Percentiles rank a stretch among this genome's conserved stretches.
phyloP scores from a whole-genome alignment of 2,329 filamentous ascomycete species.

The Calonectria fujianensis region DNA sequence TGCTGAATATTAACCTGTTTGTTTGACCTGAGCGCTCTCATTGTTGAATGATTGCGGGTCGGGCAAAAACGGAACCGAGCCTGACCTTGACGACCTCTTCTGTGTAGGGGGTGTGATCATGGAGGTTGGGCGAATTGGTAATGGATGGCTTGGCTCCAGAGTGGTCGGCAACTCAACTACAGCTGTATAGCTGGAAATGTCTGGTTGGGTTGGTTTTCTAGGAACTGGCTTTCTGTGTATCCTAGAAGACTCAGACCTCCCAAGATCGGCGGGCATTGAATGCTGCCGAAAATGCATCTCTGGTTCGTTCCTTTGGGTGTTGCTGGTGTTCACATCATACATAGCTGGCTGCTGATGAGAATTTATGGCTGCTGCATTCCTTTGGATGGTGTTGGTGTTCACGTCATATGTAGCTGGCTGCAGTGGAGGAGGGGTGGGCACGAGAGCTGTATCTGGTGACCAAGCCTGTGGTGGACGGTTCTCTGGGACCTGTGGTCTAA shows the following conservation, averaged over 20 bases:
- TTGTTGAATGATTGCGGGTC: not conserved
- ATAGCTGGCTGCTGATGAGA: not conserved
- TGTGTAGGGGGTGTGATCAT: not conserved
- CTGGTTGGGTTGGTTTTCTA: not conserved
- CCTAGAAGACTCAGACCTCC: not conserved
- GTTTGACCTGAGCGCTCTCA: not conserved
- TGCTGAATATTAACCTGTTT: not conserved
- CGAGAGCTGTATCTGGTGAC: not conserved
- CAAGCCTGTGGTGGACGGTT: not conserved
- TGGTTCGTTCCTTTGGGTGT: no score
- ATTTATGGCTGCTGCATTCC: no score
- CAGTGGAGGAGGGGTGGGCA: not conserved
- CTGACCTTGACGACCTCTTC: not conserved
- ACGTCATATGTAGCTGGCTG: not conserved
- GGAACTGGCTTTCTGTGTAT: constrained; percentile 1
- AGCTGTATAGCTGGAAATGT: not conserved
- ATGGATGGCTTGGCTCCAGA: not conserved
- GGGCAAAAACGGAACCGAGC: not conserved
- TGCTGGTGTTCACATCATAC: not conserved
- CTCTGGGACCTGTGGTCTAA: not conserved
- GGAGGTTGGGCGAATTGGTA: not conserved
- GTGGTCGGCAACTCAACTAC: not conserved
- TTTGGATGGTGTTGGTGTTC: not conserved
- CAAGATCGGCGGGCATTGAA: no score
- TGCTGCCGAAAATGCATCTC: not conserved